Base-by-base conservation (phyloP, 768 basidiomycete species). In the Glaciozyma antarctica region DNA sequence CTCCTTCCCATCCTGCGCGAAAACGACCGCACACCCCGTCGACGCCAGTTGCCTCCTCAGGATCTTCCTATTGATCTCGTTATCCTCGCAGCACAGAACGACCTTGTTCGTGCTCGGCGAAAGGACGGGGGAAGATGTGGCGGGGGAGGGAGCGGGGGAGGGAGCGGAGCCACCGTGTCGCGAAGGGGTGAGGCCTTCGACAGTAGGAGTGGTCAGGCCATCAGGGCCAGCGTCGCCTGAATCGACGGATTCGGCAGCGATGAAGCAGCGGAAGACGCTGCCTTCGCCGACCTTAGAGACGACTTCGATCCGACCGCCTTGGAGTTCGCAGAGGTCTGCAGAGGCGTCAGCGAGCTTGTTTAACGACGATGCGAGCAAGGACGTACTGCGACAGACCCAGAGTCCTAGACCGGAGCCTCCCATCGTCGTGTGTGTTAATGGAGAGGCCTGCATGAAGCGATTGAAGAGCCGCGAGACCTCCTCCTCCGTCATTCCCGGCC, bases 341-440 rank as follows among this genome's bases (percentile, higher is more conserved):
- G 45, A 47, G 45, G 22, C 45, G 13, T 47, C 17, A 47, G 45
- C 15, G 3, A 17, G 7, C 3, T 6, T 6, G 17, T 47, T 17
- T 5, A 47, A 4, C 17, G 5, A 16, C 22, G 17, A 17, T 15
- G 45, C 6, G 17, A 17, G 22, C 16, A 47, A 8, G 24, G 59
- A 22, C 63, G 22, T 72, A 73, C 72, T 75, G 44, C 71, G 61
- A 56, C 71, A 73, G 61, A 76, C 72, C 71, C 75, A 76, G 19
- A 77, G 58, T 0, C 76, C 77, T 5, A 77, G 63, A 5, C 77
- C 77, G 16, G 68, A 71, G 13, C 77, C 77, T 5, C 76, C 77
- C 63, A 73, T 76, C 26, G 73, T 69, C 22, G 73, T 73, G 58
- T 74, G 73, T 2, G 73, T 75, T 68, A 75, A 71, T 21, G 73